These are phyloP conservation scores for Tetraselmis chui DNA, from an alignment of 139 green algal genomes.

Conservation along the genomic window DNA sequence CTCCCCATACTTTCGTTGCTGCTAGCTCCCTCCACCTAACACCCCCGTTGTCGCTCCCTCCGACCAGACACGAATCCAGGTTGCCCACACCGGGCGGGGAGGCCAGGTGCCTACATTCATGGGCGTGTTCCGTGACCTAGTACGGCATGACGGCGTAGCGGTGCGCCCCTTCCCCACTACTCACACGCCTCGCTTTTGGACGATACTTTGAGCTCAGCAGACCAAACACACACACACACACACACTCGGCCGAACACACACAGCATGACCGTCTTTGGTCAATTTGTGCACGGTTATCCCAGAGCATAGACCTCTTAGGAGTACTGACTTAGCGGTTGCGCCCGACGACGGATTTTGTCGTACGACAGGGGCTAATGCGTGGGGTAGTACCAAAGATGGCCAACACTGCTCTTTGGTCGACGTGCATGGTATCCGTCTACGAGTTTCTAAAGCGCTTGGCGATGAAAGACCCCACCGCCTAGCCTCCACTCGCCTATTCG, in stretches of 20 bases:
- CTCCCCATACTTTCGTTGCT: background rate
- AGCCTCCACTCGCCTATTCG: too few relatives aligned
- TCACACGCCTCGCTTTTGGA: background rate
- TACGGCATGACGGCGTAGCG: background rate
- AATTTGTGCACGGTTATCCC: too few relatives aligned
- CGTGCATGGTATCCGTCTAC: constrained; percentile 69
- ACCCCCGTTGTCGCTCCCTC: background rate
- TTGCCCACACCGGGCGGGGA: constrained; percentile 1
- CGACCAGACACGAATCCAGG: constrained; percentile 36
- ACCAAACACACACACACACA: too few relatives aligned
- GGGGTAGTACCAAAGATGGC: constrained; percentile 69
- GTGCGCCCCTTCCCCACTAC: background rate
- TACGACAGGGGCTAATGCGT: background rate
- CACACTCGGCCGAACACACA: too few relatives aligned
- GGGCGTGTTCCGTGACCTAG: background rate
- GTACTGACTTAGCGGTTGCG: background rate
- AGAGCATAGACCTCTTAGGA: background rate
- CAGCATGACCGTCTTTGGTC: too few relatives aligned
- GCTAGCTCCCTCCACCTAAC: too few relatives aligned
- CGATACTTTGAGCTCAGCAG: too few relatives aligned
- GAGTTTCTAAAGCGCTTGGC: constrained; percentile 65
- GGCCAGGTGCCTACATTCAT: background rate
- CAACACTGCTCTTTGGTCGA: constrained; percentile 78
- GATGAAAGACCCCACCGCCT: background rate
- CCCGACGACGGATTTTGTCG: background rate